A percentile compares a stretch with the other conserved stretches of the same genome.
Conservation (phyloP, 116 monocot species). For the Zostera marina region DNA sequence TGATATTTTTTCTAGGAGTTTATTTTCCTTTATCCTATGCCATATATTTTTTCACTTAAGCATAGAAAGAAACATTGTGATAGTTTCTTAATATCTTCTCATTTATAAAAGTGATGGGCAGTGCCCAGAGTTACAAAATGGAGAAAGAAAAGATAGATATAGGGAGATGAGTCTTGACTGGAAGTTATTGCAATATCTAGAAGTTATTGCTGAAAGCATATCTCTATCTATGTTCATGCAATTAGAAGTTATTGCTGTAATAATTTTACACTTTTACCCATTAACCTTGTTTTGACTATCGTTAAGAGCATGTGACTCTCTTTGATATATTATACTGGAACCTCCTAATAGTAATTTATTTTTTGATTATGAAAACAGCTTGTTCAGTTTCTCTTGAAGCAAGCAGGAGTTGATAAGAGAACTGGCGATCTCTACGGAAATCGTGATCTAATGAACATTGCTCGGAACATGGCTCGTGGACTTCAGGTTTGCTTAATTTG, state of each 20-base stretch:
- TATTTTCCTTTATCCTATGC: too few species aligned
- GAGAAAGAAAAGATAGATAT: too few species aligned
- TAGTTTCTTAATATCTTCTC: too few species aligned
- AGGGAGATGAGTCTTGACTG: too few species aligned
- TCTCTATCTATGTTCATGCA: background rate
- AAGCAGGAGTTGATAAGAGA: slow-evolving; percentile 94
- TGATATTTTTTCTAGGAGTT: too few species aligned
- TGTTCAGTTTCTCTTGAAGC: slow-evolving; percentile 93
- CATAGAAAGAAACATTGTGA: background rate
- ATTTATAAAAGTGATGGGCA: too few species aligned
- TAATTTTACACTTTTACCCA: background rate
- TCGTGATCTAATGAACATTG: slow-evolving; percentile 88
- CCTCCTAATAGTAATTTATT: background rate
- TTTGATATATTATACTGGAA: background rate
- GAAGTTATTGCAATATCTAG: too few species aligned
- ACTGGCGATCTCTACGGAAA: slow-evolving; percentile 89
- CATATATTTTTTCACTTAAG: too few species aligned
- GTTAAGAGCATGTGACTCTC: background rate
- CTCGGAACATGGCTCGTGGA: slow-evolving; percentile 96
- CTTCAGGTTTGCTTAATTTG: slow-evolving; percentile 47
- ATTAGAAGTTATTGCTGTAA: background rate
- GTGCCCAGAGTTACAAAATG: too few species aligned
- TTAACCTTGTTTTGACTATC: background rate
- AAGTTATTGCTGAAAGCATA: background rate
- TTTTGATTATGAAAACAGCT: slow-evolving; percentile 32